Conservation (phyloP, 352 stramenopile species). For the Globisporangium emineosum region DNA sequence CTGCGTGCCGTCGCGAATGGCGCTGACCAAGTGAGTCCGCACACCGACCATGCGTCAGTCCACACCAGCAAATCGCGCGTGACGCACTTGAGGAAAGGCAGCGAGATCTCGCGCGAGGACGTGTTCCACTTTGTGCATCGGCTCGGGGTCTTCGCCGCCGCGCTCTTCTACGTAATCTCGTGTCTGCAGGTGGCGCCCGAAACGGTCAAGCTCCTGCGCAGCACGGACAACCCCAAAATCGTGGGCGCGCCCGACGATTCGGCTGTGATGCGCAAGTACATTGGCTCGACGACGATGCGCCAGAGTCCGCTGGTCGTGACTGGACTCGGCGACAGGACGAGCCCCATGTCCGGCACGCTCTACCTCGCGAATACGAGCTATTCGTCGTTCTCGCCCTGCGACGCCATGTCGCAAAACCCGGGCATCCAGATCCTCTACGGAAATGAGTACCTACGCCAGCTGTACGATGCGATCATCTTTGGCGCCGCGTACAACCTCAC, state of each 20-base stretch:
- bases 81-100: neutral
- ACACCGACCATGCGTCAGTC: neutral
- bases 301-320: slow-evolving; percentile 30
- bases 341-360: slow-evolving; percentile 22
- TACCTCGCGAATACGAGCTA: slow-evolving; percentile 22
- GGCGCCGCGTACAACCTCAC: slow-evolving; percentile 30
- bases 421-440: slow-evolving; percentile 26
- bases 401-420: slow-evolving; percentile 12
- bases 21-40: neutral
- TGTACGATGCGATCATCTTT: slow-evolving; percentile 21
- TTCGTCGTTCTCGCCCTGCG: slow-evolving; percentile 21
- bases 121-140: slow-evolving; percentile 13
- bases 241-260: slow-evolving; percentile 1
- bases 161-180: slow-evolving; percentile 12
- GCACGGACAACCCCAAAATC: slow-evolving; percentile 11
- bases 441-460: slow-evolving; percentile 24
- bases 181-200: slow-evolving; percentile 13
- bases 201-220: slow-evolving; percentile 13
- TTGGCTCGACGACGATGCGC: slow-evolving; percentile 21
- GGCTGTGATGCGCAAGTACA: slow-evolving; percentile 15
- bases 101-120: slow-evolving; percentile 7
- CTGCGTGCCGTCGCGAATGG: neutral
- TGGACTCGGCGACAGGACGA: slow-evolving; percentile 21
- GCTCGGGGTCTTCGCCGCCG: slow-evolving; percentile 9
- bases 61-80: neutral